These are phyloP conservation scores for Elaeis oleifera DNA, from an alignment of 202 grass and related monocot species.

Conservation along the genomic window DNA sequence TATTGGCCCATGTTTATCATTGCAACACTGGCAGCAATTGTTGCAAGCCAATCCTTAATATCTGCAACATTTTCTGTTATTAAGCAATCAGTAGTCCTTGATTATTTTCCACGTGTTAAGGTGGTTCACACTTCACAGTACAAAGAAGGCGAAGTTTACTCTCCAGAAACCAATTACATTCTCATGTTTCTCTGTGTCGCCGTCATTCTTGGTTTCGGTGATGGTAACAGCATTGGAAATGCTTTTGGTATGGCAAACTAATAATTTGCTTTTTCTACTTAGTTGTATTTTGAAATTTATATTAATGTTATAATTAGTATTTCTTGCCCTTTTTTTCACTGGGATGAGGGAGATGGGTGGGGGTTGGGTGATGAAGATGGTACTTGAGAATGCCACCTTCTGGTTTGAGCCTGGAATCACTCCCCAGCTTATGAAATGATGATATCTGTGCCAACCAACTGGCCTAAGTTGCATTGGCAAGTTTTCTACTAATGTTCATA, in stretches of 20 bases:
- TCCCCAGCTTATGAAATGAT: too few species aligned
- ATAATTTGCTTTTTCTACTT: neutral
- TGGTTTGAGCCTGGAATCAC: too few species aligned
- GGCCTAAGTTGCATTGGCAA: too few species aligned
- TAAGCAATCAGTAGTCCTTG: constrained; percentile 55
- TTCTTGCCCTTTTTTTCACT: too few species aligned
- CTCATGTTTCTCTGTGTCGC: constrained; percentile 62
- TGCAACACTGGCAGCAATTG: constrained; percentile 48
- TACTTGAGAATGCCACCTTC: too few species aligned
- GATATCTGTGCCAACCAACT: too few species aligned
- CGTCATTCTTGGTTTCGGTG: constrained; percentile 50
- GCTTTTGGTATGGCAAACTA: constrained; percentile 38
- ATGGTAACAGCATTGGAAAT: constrained; percentile 55
- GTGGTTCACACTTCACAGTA: constrained; percentile 59
- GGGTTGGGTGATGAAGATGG: too few species aligned
- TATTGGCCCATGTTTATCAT: constrained; percentile 69
- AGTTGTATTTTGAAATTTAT: too few species aligned
- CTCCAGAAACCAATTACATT: constrained; percentile 60
- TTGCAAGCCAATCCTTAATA: constrained; percentile 62
- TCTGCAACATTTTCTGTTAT: constrained; percentile 67
- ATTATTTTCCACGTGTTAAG: constrained; percentile 62
- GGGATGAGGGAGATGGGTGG: too few species aligned
- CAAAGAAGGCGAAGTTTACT: constrained; percentile 70
- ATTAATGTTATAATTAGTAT: too few species aligned
- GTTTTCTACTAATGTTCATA: too few species aligned